These are phyloP conservation scores for Raphanus raphanistrum DNA, from an alignment of 345 rosid genomes.

Conservation along the genomic window DNA sequence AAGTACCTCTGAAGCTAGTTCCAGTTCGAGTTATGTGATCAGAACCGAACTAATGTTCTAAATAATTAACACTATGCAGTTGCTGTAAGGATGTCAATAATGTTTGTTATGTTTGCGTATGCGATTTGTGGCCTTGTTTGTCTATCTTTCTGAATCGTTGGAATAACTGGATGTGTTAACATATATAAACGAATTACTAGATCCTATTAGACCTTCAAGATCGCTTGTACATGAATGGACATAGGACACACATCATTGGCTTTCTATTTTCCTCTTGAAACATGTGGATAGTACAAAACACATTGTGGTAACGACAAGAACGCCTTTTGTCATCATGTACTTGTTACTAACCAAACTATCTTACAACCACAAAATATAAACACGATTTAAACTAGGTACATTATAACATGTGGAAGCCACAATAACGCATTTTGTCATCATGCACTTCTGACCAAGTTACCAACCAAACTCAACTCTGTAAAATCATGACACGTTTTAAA, in stretches of 20 bases:
- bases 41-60: neutral
- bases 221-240: no score
- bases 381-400: neutral
- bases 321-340: neutral
- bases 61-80: neutral
- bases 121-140: neutral
- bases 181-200: neutral
- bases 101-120: neutral
- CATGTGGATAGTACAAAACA: neutral
- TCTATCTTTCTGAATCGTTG: neutral
- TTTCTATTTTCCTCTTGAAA: neutral
- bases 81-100: neutral
- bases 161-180: neutral
- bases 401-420: no score
- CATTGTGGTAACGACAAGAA: neutral
- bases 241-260: neutral
- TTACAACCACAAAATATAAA: no score
- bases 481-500: neutral
- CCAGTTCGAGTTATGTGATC: slow-evolving; percentile 20
- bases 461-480: neutral
- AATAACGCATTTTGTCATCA: neutral
- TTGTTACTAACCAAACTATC: neutral
- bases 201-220: neutral
- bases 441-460: neutral
- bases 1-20: slow-evolving; percentile 33